Evolutionary conservation across 192 early-diverging fungal species (phyloP).

Genomic region (Obelidium mucronatum): DNA sequence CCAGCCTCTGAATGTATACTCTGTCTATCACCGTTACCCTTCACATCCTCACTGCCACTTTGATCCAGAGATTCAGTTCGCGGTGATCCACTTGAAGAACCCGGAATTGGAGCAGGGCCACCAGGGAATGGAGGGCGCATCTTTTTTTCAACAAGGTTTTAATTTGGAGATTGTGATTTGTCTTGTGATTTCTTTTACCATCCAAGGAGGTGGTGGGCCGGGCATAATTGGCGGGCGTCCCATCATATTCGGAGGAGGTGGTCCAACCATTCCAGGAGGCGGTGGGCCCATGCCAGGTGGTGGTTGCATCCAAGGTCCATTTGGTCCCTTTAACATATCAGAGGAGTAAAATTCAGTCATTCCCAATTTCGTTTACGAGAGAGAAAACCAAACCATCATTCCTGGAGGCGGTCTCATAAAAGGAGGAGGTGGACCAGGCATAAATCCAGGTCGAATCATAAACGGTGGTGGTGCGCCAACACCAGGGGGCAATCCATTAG

Average conservation of each 20-base stretch:
- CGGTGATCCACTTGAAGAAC: too few relatives aligned
- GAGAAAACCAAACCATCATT: slow-evolving; percentile 34
- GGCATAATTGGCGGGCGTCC: slow-evolving; percentile 24
- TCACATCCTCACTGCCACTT: neutral
- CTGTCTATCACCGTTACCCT: neutral
- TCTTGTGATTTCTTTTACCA: slow-evolving; percentile 12
- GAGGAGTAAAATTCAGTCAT: too few relatives aligned
- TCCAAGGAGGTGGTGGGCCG: slow-evolving; percentile 33
- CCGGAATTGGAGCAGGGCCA: neutral
- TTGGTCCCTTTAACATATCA: too few relatives aligned
- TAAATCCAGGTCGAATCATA: slow-evolving; percentile 19
- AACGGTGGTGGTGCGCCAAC: slow-evolving; percentile 4
- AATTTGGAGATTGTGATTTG: neutral
- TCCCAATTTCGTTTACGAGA: too few relatives aligned
- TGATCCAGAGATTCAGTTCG: neutral
- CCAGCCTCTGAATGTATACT: neutral
- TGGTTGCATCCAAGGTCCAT: slow-evolving; percentile 24
- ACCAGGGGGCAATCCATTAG: neutral
- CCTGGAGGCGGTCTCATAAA: slow-evolving; percentile 24
- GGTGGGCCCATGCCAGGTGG: slow-evolving; percentile 24
- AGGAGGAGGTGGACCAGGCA: slow-evolving; percentile 24
- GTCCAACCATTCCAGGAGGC: slow-evolving; percentile 29
- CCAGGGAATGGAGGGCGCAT: slow-evolving; percentile 1
- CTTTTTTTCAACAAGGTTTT: neutral
- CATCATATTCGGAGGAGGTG: neutral